Base-by-base conservation (phyloP, 2,329 filamentous ascomycete species). In the Bipolaris gigantea region DNA sequence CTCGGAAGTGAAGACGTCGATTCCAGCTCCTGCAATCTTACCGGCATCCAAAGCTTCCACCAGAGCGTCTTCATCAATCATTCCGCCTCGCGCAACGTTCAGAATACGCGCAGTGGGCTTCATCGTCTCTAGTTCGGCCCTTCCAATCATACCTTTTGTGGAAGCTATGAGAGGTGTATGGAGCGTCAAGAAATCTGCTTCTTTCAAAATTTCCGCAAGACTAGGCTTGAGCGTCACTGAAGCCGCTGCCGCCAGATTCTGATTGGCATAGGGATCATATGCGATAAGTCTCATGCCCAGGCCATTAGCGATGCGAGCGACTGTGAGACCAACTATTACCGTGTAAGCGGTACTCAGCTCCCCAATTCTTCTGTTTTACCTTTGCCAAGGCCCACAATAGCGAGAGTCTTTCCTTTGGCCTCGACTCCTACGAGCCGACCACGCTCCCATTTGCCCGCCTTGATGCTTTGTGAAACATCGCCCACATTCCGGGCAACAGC, bases 1-100 rank as follows among this genome's bases (percentile, higher is more conserved):
- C 69, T 94, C 90, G 4, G 82, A 81, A 0, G 88, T 90, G 71
- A 90, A 93, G 45, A 93, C 90, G 63, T 94, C 90, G 18, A 93
- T 80, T 3, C 88, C 90, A 0, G 90, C 90, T 3, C 89, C 89
- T 0, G 87, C 87, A 45, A 94, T 88, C 66, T 83, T 86, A 0
- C 87, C 87, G 21, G 82, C 80, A 46, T 92, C 83, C 0, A 94
- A 75, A 0, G 89, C 89, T 48, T 81, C 82, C 0, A 92, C 77
- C 4, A 94, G 78, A 0, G 89, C 89, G 1, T 80, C 80, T 70
- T 94, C 90, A 55, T 93, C 89, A 59, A 92, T 88, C 48, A 92
- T 89, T 0, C 89, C 90, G 2, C 90, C 90, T 30, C 90, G 79
- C 1, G 89, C 89, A 0, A 93, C 89, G 57, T 94, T 94, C 48